Conservation (phyloP, 139 green algal genomes). For the Raphidocelis subcapitata region DNA sequence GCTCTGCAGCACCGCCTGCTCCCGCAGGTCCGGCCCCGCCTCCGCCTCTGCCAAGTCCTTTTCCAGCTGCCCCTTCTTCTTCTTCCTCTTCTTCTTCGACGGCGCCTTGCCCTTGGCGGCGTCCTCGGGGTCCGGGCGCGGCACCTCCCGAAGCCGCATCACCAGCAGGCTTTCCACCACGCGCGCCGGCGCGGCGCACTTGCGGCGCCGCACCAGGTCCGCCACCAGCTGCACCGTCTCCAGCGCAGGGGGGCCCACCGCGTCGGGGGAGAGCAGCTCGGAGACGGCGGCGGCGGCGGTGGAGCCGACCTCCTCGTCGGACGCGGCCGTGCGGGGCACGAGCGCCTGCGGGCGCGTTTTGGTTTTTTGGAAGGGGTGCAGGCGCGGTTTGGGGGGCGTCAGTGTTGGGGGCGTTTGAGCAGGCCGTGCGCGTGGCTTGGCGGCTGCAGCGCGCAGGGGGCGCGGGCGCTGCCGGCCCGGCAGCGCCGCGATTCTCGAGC, state of each 20-base stretch:
- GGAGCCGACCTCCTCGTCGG: constrained; percentile 41
- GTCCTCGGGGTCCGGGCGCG: background rate
- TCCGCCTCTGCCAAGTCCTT: constrained; percentile 70
- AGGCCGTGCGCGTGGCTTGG: no score
- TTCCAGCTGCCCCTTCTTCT: constrained; percentile 42
- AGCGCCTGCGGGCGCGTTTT: constrained; percentile 45
- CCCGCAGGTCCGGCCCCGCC: constrained; percentile 28
- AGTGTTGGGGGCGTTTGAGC: no score
- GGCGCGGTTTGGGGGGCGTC: no score
- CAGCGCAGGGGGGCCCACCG: constrained; percentile 30
- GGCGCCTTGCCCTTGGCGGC: background rate
- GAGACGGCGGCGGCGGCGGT: constrained; percentile 40
- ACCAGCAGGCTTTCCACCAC: constrained; percentile 52
- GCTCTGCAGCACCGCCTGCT: constrained; percentile 40
- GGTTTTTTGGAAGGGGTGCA: no score
- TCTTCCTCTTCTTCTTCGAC: constrained; percentile 1
- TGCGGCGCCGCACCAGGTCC: constrained; percentile 73
- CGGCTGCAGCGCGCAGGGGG: no score
- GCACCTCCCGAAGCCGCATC: constrained; percentile 52
- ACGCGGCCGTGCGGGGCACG: constrained; percentile 62
- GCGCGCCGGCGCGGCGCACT: constrained; percentile 53
- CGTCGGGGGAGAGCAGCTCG: constrained; percentile 34
- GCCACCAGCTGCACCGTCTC: constrained; percentile 88
- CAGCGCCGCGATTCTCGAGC: no score
- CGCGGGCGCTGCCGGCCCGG: no score